Conservation (phyloP, 108 stramenopile genomes). For the Phaeodactylum tricornutum region DNA sequence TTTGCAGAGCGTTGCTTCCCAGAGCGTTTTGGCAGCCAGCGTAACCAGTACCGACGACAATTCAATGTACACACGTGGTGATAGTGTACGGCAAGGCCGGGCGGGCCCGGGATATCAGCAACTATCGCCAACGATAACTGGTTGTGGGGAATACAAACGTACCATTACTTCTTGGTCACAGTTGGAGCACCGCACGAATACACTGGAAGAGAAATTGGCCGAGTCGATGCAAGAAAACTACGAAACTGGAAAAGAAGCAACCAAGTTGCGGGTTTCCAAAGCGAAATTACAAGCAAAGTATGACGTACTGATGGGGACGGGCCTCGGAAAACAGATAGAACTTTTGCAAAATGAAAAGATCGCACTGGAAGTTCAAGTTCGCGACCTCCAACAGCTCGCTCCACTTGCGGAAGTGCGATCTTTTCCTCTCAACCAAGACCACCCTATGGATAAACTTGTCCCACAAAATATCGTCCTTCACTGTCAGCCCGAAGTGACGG, state of each 20-base stretch:
- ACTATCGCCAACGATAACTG: no score
- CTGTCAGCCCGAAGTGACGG: no score
- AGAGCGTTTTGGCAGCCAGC: not conserved
- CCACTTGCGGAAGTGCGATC: no score
- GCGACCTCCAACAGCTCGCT: no score
- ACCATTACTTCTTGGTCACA: no score
- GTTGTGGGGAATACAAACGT: no score
- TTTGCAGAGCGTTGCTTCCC: not conserved
- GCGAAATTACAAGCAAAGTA: not conserved
- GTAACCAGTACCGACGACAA: not conserved
- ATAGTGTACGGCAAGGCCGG: no score
- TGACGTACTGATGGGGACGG: not conserved
- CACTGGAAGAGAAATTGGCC: conserved; percentile 2
- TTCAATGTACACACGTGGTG: not conserved
- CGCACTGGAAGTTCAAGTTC: not conserved
- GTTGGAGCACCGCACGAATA: conserved; percentile 1
- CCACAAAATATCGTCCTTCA: no score
- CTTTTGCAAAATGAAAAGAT: conserved; percentile 1
- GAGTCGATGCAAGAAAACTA: conserved; percentile 5
- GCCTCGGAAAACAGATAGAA: not conserved
- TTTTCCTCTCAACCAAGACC: no score
- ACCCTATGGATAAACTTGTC: no score
- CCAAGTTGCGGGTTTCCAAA: not conserved
- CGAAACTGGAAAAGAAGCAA: not conserved
- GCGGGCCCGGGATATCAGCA: no score